These are phyloP conservation scores for Penicillium longicatenatum DNA, from an alignment of 495 filamentous ascomycete genomes.

Conservation along the genomic window DNA sequence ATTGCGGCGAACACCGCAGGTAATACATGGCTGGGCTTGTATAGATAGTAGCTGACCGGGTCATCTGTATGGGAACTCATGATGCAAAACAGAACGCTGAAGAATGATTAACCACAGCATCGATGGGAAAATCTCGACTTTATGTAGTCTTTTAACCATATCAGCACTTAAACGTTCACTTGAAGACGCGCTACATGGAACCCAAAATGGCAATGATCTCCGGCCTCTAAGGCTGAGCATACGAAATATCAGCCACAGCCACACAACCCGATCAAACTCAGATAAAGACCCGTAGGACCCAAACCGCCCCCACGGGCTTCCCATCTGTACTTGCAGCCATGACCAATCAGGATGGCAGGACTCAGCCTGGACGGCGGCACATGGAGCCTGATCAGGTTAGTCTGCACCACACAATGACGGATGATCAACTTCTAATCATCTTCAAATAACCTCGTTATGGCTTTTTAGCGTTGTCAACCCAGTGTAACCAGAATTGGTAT, in stretches of 20 bases:
- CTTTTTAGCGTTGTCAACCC: neutral
- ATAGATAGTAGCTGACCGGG: slow-evolving; percentile 27
- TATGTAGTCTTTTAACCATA: neutral
- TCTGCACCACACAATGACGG: neutral
- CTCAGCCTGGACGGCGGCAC: slow-evolving; percentile 14
- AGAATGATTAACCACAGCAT: neutral
- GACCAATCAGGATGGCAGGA: neutral
- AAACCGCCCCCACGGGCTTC: neutral
- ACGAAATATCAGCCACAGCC: neutral
- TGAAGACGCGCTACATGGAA: neutral
- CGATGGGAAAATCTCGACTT: neutral
- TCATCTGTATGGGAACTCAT: slow-evolving; percentile 14
- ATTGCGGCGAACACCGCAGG: slow-evolving; percentile 41
- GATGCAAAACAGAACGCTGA: neutral
- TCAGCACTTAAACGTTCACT: neutral
- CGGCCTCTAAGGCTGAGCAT: neutral
- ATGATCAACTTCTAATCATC: neutral
- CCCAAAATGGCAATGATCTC: neutral
- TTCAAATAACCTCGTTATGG: neutral
- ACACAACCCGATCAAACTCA: neutral
- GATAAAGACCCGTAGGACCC: neutral
- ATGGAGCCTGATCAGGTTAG: slow-evolving; percentile 24
- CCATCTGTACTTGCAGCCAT: neutral
- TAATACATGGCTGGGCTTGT: slow-evolving; percentile 42
- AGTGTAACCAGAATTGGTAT: slow-evolving; percentile 2